phyloP scores from a whole-genome alignment of 306 rosid genomes.

The Erythrophleum fordii region DNA sequence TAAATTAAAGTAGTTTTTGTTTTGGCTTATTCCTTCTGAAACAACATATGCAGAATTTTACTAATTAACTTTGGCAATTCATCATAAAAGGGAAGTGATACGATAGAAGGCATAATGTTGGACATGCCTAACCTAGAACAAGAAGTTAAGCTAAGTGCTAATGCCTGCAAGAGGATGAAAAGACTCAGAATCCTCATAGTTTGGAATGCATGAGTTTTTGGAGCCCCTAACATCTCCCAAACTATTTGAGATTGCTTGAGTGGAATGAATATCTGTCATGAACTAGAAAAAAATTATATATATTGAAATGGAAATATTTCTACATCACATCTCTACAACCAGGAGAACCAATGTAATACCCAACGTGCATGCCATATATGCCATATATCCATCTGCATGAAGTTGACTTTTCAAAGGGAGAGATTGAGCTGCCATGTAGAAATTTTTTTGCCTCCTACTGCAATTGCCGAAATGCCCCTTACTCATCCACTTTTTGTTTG shows the following conservation, averaged over 20 bases:
- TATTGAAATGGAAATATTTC: too few species aligned
- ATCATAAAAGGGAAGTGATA: slow-evolving; percentile 23
- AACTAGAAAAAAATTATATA: too few species aligned
- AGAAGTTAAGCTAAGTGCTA: slow-evolving; percentile 14
- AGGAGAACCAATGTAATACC: too few species aligned
- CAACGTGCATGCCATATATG: too few species aligned
- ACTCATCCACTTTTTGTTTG: too few species aligned
- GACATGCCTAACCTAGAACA: slow-evolving; percentile 25
- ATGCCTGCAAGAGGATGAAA: slow-evolving; percentile 37
- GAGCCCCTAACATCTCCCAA: slow-evolving; percentile 35
- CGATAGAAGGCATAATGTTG: slow-evolving; percentile 42
- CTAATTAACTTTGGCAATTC: not conserved
- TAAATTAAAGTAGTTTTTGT: too few species aligned
- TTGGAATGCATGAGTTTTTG: slow-evolving; percentile 31
- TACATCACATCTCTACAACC: slow-evolving; percentile 32
- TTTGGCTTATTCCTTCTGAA: not conserved
- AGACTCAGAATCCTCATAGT: slow-evolving; percentile 40
- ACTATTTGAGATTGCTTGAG: slow-evolving; percentile 44
- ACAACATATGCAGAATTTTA: not conserved
- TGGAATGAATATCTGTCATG: slow-evolving; percentile 50
- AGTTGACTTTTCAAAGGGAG: too few species aligned
- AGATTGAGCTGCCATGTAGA: too few species aligned
- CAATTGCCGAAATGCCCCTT: too few species aligned
- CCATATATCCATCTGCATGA: too few species aligned
- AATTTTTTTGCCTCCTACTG: too few species aligned